Percentiles rank a stretch among this genome's conserved stretches.
phyloP scores from a whole-genome alignment of 805 yeast species.

The Nakazawaea populi region DNA sequence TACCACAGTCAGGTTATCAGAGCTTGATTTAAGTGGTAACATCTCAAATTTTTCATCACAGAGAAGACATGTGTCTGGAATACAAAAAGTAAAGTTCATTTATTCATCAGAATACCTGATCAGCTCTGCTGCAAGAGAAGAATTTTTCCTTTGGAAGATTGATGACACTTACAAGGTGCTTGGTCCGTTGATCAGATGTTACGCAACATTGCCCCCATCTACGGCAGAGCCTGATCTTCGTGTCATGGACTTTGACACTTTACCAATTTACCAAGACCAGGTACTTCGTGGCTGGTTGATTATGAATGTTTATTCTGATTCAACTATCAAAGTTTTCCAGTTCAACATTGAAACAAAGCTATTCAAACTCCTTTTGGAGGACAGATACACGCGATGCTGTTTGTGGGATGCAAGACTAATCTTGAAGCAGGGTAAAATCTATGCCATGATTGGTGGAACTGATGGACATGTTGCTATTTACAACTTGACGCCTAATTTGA shows the following conservation, averaged over 20 bases:
- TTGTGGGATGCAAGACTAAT: slow-evolving; percentile 56
- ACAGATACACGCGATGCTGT: slow-evolving; percentile 70
- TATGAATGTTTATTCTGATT: slow-evolving; percentile 80
- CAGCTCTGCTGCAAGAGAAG: slow-evolving; percentile 81
- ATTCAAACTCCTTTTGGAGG: slow-evolving; percentile 41
- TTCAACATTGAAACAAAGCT: slow-evolving; percentile 30
- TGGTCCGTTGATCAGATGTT: slow-evolving; percentile 40
- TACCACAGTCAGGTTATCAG: slow-evolving; percentile 63
- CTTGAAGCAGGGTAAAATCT: slow-evolving; percentile 19
- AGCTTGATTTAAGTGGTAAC: slow-evolving; percentile 32
- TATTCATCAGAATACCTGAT: slow-evolving; percentile 33
- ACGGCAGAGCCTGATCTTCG: slow-evolving; percentile 72
- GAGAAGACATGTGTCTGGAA: slow-evolving; percentile 83
- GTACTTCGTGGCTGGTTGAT: slow-evolving; percentile 41
- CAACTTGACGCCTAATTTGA: slow-evolving; percentile 32
- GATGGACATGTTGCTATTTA: slow-evolving; percentile 75
- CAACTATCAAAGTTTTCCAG: slow-evolving; percentile 62
- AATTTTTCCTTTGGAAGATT: slow-evolving; percentile 74
- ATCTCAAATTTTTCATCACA: slow-evolving; percentile 51
- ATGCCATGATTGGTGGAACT: slow-evolving; percentile 61
- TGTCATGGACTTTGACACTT: slow-evolving; percentile 75
- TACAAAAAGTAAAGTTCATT: slow-evolving; percentile 68
- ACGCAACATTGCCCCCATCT: slow-evolving; percentile 50
- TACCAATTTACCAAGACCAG: slow-evolving; percentile 26
- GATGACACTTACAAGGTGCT: slow-evolving; percentile 23